Evolutionary conservation across 2,329 filamentous ascomycete genomes (phyloP).

Genomic region (Pezicula carpinea): DNA sequence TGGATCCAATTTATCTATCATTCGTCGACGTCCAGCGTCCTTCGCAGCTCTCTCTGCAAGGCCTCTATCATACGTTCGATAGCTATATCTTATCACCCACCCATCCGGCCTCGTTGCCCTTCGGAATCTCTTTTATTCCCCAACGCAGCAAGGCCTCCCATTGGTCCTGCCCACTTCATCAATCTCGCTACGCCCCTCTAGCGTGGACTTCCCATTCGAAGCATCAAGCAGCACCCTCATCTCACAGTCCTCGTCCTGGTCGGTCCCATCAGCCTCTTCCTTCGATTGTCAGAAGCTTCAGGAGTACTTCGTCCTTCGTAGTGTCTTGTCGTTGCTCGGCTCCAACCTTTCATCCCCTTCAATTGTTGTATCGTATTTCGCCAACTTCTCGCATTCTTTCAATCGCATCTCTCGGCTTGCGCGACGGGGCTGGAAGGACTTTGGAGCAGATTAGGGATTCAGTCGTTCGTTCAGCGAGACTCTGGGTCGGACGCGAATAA

Average conservation of each 20-base stretch:
- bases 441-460: constrained; percentile 9
- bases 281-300: constrained; percentile 10
- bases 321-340: constrained; percentile 8
- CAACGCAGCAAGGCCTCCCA: too few relatives aligned
- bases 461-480: not conserved
- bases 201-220: too few relatives aligned
- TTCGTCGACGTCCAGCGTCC: not conserved
- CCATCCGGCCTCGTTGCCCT: too few relatives aligned
- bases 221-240: too few relatives aligned
- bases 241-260: too few relatives aligned
- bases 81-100: too few relatives aligned
- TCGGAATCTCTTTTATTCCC: too few relatives aligned
- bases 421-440: constrained; percentile 9
- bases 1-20: too few relatives aligned
- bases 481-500: not conserved
- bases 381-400: constrained; percentile 4
- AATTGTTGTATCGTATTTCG: constrained; percentile 18
- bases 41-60: not conserved
- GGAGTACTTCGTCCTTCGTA: too few relatives aligned
- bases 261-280: constrained; percentile 7
- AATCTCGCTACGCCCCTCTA: constrained; percentile 4
- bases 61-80: too few relatives aligned
- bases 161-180: too few relatives aligned
- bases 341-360: constrained; percentile 11
- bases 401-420: constrained; percentile 10